Base-by-base conservation (phyloP, 1,284 basidiomycete species). In the Moesziomyces parantarcticus region DNA sequence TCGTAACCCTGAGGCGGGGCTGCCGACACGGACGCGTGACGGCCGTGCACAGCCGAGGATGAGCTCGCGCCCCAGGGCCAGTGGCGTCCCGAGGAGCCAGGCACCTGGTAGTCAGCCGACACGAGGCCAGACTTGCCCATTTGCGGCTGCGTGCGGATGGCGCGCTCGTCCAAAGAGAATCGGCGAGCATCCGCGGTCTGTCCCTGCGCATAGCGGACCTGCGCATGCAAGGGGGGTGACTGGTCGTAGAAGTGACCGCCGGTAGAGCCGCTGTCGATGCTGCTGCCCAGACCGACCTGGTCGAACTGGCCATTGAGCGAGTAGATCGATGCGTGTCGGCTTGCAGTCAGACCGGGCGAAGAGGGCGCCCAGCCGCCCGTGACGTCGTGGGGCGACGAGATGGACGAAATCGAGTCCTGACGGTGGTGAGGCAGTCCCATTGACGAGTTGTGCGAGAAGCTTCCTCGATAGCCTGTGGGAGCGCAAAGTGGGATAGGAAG, bases 261-360 rank as follows among this genome's bases (percentile, higher is more conserved):
- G 11, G 61, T 69, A 9, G 71, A 69, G 29, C 61, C 54, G 43
- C 60, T 71, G 64, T 72, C 60, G 56, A 65, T 63, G 51, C 56
- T 67, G 52, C 60, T 59, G n/a, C 58, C 58, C 13, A 75, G 47
- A 4, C 68, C 73, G 43, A 75, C 73, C 44, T 62, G 58, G 23
- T 75, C 73, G n/a, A 75, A 75, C 18, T 75, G 73, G 23, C 63
- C 61, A 32, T 72, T 72, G 45, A 75, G 53, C 46, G 73, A 68
- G 50, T 68, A 75, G 50, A 75, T 68, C 36, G 73, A 75, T 8
- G 71, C 65, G 50, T 74, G 71, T 50, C 71, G 60, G 49, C 65
- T 68, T 11, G 65, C 54, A 10, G 65, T 68, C 44, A 74, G 45
- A 32, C 65, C 65, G 20, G 71, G 71, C 22, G 71, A 74, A 21